phyloP scores from a whole-genome alignment of 2,329 filamentous ascomycete genomes.

The Pyricularia grisea region DNA sequence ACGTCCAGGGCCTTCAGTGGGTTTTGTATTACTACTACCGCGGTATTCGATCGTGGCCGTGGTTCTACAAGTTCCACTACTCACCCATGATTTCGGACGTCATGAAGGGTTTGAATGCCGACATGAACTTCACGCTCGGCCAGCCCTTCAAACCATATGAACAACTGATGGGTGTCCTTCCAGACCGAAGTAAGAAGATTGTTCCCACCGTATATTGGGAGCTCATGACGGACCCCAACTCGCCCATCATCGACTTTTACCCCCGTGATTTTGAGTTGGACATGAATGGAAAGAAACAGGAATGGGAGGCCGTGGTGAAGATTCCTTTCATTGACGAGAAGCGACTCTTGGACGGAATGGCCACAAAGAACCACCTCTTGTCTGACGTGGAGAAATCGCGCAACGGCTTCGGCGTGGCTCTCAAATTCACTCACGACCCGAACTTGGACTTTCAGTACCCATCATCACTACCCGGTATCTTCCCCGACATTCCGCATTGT shows the following conservation, averaged over 20 bases:
- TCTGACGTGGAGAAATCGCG: conserved; percentile 68
- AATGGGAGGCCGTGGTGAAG: conserved; percentile 98
- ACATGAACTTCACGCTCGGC: conserved; percentile 87
- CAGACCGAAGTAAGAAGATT: conserved; percentile 94
- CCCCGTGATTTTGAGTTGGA: conserved; percentile 94
- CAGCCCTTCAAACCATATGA: conserved; percentile 93
- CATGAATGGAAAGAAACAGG: conserved; percentile 99
- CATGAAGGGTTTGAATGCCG: conserved; percentile 72
- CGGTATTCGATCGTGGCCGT: conserved; percentile 95
- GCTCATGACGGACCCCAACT: conserved; percentile 83
- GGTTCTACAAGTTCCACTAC: conserved; percentile 97
- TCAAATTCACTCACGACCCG: conserved; percentile 84
- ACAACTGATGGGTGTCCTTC: conserved; percentile 95
- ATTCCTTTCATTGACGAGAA: conserved; percentile 97
- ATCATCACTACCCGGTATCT: conserved; percentile 79
- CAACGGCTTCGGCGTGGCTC: conserved; percentile 82
- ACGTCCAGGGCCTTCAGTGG: conserved; percentile 96
- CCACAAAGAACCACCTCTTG: conserved; percentile 69
- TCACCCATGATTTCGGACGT: conserved; percentile 92
- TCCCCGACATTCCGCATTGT: conserved; percentile 80
- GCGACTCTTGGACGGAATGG: conserved; percentile 77
- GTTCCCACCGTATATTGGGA: conserved; percentile 81
- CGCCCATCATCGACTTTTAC: conserved; percentile 96
- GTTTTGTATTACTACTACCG: conserved; percentile 97
- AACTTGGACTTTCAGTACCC: conserved; percentile 75